These are phyloP conservation scores for Tulasnella sp. DNA, from an alignment of 768 basidiomycete species.

Conservation along the genomic window DNA sequence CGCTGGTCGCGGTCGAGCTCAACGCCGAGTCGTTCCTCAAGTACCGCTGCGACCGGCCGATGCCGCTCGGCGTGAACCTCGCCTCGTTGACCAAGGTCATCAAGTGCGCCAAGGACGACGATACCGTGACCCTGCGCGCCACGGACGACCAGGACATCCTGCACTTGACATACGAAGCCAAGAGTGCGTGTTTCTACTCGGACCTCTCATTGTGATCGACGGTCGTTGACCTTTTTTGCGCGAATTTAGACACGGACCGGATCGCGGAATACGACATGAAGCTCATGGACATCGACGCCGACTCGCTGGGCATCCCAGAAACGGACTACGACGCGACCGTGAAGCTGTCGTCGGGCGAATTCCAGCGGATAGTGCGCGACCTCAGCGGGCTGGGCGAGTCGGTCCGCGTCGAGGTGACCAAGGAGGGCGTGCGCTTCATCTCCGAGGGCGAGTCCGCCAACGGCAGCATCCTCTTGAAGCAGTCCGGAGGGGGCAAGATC, in stretches of 20 bases:
- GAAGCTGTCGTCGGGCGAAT: slow-evolving; percentile 83
- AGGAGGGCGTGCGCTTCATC: slow-evolving; percentile 92
- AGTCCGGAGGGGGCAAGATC: slow-evolving; percentile 49
- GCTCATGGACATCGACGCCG: slow-evolving; percentile 98
- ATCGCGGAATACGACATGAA: slow-evolving; percentile 99
- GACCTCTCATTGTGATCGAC: slow-evolving; percentile 5
- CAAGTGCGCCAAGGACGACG: slow-evolving; percentile 93
- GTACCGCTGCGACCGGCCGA: slow-evolving; percentile 93
- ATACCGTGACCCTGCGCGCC: slow-evolving; percentile 87
- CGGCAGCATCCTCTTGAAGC: slow-evolving; percentile 81
- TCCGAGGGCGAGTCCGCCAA: slow-evolving; percentile 95
- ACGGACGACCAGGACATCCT: slow-evolving; percentile 88
- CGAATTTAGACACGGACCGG: slow-evolving; percentile 74
- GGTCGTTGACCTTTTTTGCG: background rate
- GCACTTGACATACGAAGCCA: slow-evolving; percentile 87
- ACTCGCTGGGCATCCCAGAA: slow-evolving; percentile 93
- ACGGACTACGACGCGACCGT: slow-evolving; percentile 96
- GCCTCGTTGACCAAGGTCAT: slow-evolving; percentile 90
- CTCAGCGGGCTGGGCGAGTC: slow-evolving; percentile 88
- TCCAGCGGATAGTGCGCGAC: slow-evolving; percentile 90
- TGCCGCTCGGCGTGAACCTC: slow-evolving; percentile 88
- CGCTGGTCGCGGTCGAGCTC: slow-evolving; percentile 88
- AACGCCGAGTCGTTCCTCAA: slow-evolving; percentile 76
- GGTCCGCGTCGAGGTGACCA: slow-evolving; percentile 92
- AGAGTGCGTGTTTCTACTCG: slow-evolving; percentile 58